Base-by-base conservation (phyloP, 192 early-diverging fungal species). In the Helicostylum pulchrum region DNA sequence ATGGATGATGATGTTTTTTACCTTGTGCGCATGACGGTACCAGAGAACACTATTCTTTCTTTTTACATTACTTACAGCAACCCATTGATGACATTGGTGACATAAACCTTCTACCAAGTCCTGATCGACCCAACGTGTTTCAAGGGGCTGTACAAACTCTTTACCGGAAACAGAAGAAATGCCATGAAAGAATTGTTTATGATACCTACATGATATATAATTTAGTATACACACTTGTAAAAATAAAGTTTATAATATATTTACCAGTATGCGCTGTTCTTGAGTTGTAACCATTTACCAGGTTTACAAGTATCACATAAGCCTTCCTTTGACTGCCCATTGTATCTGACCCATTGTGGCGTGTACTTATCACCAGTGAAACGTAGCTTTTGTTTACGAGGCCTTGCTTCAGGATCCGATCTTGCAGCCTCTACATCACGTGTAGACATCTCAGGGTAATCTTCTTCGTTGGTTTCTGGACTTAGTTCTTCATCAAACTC, bases 161-260 rank as follows among this genome's bases (percentile, higher is more conserved):
- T 85, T 81, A 30, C 92, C 88, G 15, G 92, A 91, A 4, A 91
- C 88, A 0, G 88, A 90, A n/a, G 91, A 92, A 36, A 92, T 90
- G 43, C 92, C 92, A 70, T 94, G 90, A 44, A 80, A 85, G 53
- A 91, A 92, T 77, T 92, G 92, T 77, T 94, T 94, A 68, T 92
- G 90, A 64, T 92, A 94, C 83, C 86, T 84, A 32, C 8, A 21
- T 34, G 11, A 48, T 32, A 32, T 39, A 69, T 49, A 6, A 36
- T 10, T 9, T n/a, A 39, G 34, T 17, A 57, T 49, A 21, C 10
- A n/a, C n/a, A n/a, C n/a, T n/a, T n/a, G n/a, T n/a, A n/a, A 23
- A 26, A 26, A 26, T 26, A 26, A 26, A 26, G 0, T 26, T 36
- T 11, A 53, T 6, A 39, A 9, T 59, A 32, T 19, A 19, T 47